Evolutionary conservation across 1,284 basidiomycete species (phyloP), one percentile per base, ranked within the genome.

Genomic region (Apiotrichum brassicae): DNA sequence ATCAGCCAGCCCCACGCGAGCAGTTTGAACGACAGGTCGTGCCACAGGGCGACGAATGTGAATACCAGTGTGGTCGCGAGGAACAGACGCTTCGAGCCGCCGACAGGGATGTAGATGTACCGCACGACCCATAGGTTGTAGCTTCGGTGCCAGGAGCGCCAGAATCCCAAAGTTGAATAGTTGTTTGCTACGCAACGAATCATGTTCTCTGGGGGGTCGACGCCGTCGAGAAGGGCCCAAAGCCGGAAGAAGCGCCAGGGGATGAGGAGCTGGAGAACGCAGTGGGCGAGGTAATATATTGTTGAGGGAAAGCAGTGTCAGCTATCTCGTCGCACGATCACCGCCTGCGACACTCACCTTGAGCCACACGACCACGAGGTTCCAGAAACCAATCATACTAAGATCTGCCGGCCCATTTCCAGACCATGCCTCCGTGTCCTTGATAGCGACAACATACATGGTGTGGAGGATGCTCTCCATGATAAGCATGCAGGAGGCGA

Each of bases 41-140:
- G 94, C 95, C 95, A 99, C 14, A 98, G 76, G 0, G 95, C 95
- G n/a, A 97, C 94, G 66, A 99, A 98, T 0, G 93, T 87, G 76
- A 98, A 98, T 25, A 97, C 83, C 18, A 95, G 74, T 6, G 86
- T 58, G 0, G 82, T 89, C 19, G 92, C 83, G 18, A 85, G 55
- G 1, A 86, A 65, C 3, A 81, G 73, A 41, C 80, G 78, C 22
- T 81, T 75, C 0, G 72, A 57, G 1, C 93, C 94, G 8, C 94
- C 94, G 8, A 97, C 76, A 0, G 94, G 94, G 25, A 98, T 78
- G 73, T 98, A 97, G 59, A 98, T 89, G 68, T 97, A 97, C 49
- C 90, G 89, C 49, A 94, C 83, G 43, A 93, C 79, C 94, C 95
- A 98, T 9, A 97, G 79, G 66, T 98, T 98, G 75, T 93, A 98